Percentiles rank a stretch among this genome's conserved stretches.
Conservation (phyloP, 495 filamentous ascomycete genomes). For the Glutinoglossum americanum region DNA sequence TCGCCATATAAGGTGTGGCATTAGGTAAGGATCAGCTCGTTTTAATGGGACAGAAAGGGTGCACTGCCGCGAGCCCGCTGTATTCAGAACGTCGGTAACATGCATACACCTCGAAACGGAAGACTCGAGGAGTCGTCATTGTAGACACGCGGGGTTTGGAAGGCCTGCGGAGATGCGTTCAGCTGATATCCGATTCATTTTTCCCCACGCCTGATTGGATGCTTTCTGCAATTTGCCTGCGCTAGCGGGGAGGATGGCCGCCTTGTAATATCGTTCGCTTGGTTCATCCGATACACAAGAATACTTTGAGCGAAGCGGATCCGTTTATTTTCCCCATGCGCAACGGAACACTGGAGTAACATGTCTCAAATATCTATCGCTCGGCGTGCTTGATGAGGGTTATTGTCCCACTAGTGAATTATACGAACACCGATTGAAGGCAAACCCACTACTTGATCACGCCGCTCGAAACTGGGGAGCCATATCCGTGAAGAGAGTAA, state of each 20-base stretch:
- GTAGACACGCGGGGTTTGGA: background rate
- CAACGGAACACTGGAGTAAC: constrained; percentile 16
- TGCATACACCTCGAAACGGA: background rate
- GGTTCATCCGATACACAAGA: constrained; percentile 26
- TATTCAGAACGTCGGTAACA: background rate
- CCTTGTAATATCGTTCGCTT: too few species aligned
- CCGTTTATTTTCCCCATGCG: constrained; percentile 18
- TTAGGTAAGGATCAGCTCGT: background rate
- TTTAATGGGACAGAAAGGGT: background rate
- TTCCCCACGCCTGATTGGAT: background rate
- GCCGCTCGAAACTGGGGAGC: constrained; percentile 23
- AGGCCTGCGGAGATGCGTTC: background rate
- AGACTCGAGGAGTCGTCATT: background rate
- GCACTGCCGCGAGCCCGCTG: background rate
- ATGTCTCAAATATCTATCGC: constrained; percentile 26
- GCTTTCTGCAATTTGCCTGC: background rate
- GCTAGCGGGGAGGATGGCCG: too few species aligned
- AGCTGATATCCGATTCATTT: background rate
- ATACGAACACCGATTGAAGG: constrained; percentile 11
- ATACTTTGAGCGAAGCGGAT: constrained; percentile 24
- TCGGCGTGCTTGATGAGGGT: constrained; percentile 14
- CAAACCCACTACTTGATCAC: constrained; percentile 21
- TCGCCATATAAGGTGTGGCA: background rate
- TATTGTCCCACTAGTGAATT: constrained; percentile 11
- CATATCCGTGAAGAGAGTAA: constrained; percentile 10